A percentile compares a stretch with the other conserved stretches of the same genome.
Conservation (phyloP, 495 filamentous ascomycete genomes). For the Hypoxylon trugodes region DNA sequence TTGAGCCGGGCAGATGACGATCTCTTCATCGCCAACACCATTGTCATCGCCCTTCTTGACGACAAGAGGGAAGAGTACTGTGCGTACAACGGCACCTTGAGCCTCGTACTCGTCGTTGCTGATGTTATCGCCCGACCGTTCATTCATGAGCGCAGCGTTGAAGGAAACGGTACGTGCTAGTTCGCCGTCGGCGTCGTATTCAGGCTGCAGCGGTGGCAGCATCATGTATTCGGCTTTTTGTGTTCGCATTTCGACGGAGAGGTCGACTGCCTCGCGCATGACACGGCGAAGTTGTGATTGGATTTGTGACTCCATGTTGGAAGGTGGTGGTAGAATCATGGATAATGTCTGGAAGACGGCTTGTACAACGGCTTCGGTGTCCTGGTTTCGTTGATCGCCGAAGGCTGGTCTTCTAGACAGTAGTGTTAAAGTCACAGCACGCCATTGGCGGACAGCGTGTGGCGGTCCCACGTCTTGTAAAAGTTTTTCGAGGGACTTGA, state of each 20-base stretch:
- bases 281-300: constrained; percentile 83
- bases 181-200: constrained; percentile 93
- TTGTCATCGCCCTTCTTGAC: constrained; percentile 91
- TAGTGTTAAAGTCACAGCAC: constrained; percentile 89
- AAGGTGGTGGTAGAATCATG: constrained; percentile 82
- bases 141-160: constrained; percentile 92
- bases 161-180: constrained; percentile 82
- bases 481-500: constrained; percentile 91
- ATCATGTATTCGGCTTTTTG: constrained; percentile 97
- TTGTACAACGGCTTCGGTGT: constrained; percentile 88
- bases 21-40: constrained; percentile 86
- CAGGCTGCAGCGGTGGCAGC: constrained; percentile 93
- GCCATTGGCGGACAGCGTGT: constrained; percentile 91
- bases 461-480: constrained; percentile 85
- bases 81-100: constrained; percentile 78
- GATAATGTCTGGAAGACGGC: constrained; percentile 83
- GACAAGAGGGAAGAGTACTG: constrained; percentile 93
- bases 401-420: constrained; percentile 81
- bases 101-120: constrained; percentile 79
- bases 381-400: constrained; percentile 74
- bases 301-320: constrained; percentile 75
- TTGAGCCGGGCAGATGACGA: constrained; percentile 92
- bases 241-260: constrained; percentile 95
- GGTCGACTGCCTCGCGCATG: constrained; percentile 79
- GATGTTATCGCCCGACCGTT: constrained; percentile 71